Percentiles rank a stretch among this genome's conserved stretches.
These are phyloP conservation scores for Ustilaginoidea virens DNA, from an alignment of 2,329 filamentous ascomycete genomes.

Conservation along the genomic window DNA sequence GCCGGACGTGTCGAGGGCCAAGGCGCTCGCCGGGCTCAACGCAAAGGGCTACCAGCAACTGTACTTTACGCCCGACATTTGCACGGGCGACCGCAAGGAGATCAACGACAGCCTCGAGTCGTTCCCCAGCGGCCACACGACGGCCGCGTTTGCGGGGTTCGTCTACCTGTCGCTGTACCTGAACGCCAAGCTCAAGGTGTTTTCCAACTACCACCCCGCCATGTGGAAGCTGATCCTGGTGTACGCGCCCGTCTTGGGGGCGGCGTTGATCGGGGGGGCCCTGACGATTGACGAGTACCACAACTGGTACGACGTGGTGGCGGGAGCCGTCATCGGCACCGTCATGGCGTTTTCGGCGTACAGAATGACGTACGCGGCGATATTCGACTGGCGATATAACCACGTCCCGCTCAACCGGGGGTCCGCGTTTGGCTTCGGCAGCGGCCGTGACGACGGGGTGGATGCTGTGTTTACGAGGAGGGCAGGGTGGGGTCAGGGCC, in stretches of 20 bases:
- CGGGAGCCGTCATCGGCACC: conserved; percentile 49
- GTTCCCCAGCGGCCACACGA: conserved; percentile 60
- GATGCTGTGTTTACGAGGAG: conserved; percentile 5
- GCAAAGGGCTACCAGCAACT: conserved; percentile 38
- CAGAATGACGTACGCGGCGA: conserved; percentile 49
- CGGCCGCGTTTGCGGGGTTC: conserved; percentile 57
- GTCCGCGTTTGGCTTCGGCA: conserved; percentile 4
- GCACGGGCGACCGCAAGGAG: conserved; percentile 46
- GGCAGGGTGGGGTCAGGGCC: conserved; percentile 2
- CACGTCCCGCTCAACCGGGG: conserved; percentile 49
- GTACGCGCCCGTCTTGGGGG: conserved; percentile 52
- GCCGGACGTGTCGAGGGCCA: conserved; percentile 22
- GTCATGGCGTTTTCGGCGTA: conserved; percentile 50
- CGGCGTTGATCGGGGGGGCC: conserved; percentile 50
- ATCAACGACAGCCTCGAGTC: conserved; percentile 58
- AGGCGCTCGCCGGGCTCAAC: conserved; percentile 23
- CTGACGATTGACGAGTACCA: conserved; percentile 61
- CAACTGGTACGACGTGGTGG: conserved; percentile 61
- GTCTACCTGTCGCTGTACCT: conserved; percentile 58
- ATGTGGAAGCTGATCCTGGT: conserved; percentile 58
- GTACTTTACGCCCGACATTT: conserved; percentile 56
- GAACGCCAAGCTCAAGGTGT: conserved; percentile 66
- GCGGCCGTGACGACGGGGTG: background rate
- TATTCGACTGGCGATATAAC: conserved; percentile 53
- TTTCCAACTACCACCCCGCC: conserved; percentile 53